phyloP scores from a whole-genome alignment of 192 early-diverging fungal genomes.

The Coemansia sp. region DNA sequence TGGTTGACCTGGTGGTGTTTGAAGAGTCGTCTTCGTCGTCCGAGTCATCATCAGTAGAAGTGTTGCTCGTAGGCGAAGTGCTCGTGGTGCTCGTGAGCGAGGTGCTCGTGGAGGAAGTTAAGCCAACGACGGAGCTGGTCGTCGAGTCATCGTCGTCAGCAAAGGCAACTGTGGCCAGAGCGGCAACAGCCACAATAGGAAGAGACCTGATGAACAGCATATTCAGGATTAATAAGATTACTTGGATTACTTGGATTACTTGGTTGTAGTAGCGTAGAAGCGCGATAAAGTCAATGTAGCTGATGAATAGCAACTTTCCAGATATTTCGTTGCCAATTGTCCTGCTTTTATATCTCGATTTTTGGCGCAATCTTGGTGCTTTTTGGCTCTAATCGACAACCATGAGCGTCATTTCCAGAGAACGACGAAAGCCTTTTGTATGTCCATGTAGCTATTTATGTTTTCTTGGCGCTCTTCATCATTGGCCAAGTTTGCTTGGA shows the following conservation, averaged over 20 bases:
- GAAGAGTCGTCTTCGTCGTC: not conserved
- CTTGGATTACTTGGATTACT: not conserved
- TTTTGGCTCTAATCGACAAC: not conserved
- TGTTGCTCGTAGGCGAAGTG: not conserved
- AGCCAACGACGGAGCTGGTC: not conserved
- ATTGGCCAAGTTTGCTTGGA: not conserved
- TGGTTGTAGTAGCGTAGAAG: not conserved
- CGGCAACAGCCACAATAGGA: not conserved
- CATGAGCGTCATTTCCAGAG: not conserved
- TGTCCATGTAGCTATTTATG: not conserved
- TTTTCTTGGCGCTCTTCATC: not conserved
- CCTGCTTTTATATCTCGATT: not conserved
- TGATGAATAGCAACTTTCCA: not conserved
- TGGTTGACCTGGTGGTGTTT: not conserved
- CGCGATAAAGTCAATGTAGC: not conserved
- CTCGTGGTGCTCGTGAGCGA: not conserved
- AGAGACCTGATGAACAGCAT: constrained; percentile 6
- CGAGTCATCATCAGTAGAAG: not conserved
- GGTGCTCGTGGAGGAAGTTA: not conserved
- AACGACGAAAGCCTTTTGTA: not conserved
- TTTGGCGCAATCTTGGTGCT: not conserved
- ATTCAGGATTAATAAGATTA: not conserved
- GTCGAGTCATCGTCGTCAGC: constrained; percentile 2
- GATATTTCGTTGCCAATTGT: not conserved
- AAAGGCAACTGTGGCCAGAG: not conserved